Evolutionary conservation across 2,329 filamentous ascomycete species (phyloP).

Genomic region (Aspergillus sojae): DNA sequence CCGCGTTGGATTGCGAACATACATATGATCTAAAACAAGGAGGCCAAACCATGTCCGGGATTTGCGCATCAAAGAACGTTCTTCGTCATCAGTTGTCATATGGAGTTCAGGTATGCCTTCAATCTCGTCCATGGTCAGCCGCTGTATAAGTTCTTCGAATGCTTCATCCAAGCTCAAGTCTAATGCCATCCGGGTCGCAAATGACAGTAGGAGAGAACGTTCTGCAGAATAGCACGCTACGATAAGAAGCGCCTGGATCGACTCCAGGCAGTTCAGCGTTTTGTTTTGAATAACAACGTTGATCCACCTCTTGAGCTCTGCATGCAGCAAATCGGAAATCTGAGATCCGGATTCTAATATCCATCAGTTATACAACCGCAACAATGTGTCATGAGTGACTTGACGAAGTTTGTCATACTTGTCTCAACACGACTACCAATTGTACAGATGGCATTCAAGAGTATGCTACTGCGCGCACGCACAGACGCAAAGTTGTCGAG

Average conservation of each 20-base stretch:
- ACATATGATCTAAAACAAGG: constrained; percentile 56
- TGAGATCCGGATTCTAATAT: constrained; percentile 23
- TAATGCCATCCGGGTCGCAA: constrained; percentile 55
- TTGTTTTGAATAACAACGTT: constrained; percentile 49
- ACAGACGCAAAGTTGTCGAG: constrained; percentile 52
- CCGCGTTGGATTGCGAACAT: neutral
- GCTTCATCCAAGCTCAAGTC: constrained; percentile 51
- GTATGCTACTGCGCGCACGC: constrained; percentile 50
- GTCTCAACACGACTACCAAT: constrained; percentile 53
- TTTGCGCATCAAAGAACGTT: constrained; percentile 44
- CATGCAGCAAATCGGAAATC: constrained; percentile 48
- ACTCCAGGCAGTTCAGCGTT: constrained; percentile 48
- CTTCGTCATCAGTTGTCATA: constrained; percentile 21
- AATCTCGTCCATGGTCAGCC: constrained; percentile 29
- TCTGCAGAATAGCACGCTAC: constrained; percentile 58
- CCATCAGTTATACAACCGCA: neutral
- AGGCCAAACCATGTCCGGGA: constrained; percentile 57
- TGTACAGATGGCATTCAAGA: constrained; percentile 56
- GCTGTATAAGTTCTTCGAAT: constrained; percentile 43
- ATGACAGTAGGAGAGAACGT: constrained; percentile 53
- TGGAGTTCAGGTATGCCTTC: constrained; percentile 21
- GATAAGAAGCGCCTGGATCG: constrained; percentile 55
- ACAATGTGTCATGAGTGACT: neutral
- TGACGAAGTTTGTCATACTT: constrained; percentile 18
- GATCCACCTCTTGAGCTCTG: constrained; percentile 49